Base-by-base conservation (phyloP, 495 filamentous ascomycete genomes). In the Talaromyces adpressus region DNA sequence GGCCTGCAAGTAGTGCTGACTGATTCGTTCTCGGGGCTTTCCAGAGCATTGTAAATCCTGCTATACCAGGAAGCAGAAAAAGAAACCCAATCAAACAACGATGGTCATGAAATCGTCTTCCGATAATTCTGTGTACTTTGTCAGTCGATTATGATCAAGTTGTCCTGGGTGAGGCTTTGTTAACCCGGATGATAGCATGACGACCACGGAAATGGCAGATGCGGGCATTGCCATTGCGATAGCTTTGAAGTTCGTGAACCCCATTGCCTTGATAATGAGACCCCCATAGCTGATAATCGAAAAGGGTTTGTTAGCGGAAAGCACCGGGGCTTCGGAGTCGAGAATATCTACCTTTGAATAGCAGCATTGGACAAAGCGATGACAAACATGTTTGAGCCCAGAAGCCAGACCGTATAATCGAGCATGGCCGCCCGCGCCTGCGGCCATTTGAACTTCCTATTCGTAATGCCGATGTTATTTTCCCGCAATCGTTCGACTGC, bases 381-480 rank as follows among this genome's bases (percentile, higher is more conserved):
- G 49, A 52, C 20, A 11, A 67, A 54, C 18, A 58, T 51, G 52
- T 63, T 61, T 22, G 78, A 34, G 16, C 69, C 69, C 63, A 78
- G 59, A 16, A 73, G 49, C 74, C 74, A 78, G 4, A 69, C 41
- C 34, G 73, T 70, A 8, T 69, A 61, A 62, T 79, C 76, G 20
- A 60, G 47, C 2, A 75, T 27, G 6, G 74, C 70, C n/a, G 75
- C 67, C 8, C 67, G 11, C 0, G 70, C 68, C 51, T 78, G 77
- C 0, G 61, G 65, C 62, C 63, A 64, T 56, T 73, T 81, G 67
- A 86, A 78, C 18, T 74, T 68, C 5, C 70, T 72, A 34, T 73
- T 77, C 9, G 73, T 68, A 14, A 81, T 76, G n/a, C 84, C 84
- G 6, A 80, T 84, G 58, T 86, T 80, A 68, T 88, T 87, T 14